phyloP scores from a whole-genome alignment of 2,329 filamentous ascomycete species.

The Ophiostoma angusticollis region DNA sequence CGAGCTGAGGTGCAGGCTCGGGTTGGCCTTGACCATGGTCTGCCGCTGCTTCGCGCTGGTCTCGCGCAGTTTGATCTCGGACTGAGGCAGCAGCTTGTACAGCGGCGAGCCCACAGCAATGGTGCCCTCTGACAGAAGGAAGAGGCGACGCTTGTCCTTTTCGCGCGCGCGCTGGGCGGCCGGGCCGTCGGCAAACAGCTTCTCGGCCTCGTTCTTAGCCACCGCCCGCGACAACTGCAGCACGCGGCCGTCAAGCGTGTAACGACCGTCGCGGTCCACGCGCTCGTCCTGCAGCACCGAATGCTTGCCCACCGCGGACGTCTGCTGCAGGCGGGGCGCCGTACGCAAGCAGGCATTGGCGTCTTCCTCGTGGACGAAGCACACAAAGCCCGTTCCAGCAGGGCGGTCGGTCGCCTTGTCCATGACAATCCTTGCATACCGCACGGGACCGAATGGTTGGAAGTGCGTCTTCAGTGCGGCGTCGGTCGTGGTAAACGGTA shows the following conservation, averaged over 20 bases:
- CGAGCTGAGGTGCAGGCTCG: constrained; percentile 74
- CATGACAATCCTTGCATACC: constrained; percentile 84
- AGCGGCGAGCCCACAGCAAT: constrained; percentile 66
- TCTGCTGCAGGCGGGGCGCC: constrained; percentile 43
- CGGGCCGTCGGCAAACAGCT: constrained; percentile 59
- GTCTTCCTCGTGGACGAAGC: constrained; percentile 69
- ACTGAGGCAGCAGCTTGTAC: constrained; percentile 60
- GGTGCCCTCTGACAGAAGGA: constrained; percentile 74
- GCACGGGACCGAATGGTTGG: constrained; percentile 73
- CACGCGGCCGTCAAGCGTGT: constrained; percentile 82
- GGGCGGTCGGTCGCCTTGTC: constrained; percentile 76
- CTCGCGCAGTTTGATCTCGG: constrained; percentile 79
- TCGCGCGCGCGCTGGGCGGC: constrained; percentile 51
- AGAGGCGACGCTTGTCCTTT: constrained; percentile 82
- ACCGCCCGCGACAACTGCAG: constrained; percentile 78
- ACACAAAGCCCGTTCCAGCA: constrained; percentile 88
- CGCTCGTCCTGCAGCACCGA: constrained; percentile 83
- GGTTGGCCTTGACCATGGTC: constrained; percentile 82
- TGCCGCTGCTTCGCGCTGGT: constrained; percentile 78
- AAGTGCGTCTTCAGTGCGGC: constrained; percentile 71
- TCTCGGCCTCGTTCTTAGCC: constrained; percentile 64
- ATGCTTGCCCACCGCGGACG: constrained; percentile 43
- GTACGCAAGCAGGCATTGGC: constrained; percentile 62
- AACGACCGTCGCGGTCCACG: constrained; percentile 67
- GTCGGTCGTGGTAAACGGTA: constrained; percentile 81